Evolutionary conservation across 352 stramenopile species (phyloP).

Genomic region (Phytopythium helicoides): DNA sequence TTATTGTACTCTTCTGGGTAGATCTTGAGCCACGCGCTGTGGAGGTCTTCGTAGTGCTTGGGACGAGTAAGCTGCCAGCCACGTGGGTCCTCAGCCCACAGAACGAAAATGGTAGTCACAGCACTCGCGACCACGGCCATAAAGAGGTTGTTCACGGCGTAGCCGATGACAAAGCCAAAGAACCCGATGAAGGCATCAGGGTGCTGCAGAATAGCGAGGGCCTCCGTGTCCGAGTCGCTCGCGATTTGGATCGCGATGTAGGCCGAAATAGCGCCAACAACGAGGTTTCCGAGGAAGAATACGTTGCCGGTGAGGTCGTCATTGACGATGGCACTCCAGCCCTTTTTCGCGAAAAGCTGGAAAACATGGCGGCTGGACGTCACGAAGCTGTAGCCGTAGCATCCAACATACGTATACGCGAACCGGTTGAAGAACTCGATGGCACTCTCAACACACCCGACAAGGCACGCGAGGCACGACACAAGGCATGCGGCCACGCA

Average conservation of each 20-base stretch:
- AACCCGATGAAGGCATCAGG: slow-evolving; percentile 63
- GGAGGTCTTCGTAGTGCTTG: slow-evolving; percentile 64
- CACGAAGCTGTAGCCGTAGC: slow-evolving; percentile 86
- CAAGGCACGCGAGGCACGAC: slow-evolving; percentile 67
- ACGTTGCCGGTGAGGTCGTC: slow-evolving; percentile 85
- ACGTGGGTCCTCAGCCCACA: slow-evolving; percentile 79
- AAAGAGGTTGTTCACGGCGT: slow-evolving; percentile 63
- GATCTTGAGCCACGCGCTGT: slow-evolving; percentile 77
- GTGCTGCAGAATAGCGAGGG: slow-evolving; percentile 62
- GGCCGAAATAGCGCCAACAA: slow-evolving; percentile 63
- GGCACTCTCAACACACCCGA: slow-evolving; percentile 77
- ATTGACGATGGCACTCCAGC: slow-evolving; percentile 89
- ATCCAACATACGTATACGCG: slow-evolving; percentile 86
- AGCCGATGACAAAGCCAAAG: slow-evolving; percentile 74
- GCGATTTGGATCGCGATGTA: slow-evolving; percentile 62
- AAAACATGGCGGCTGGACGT: slow-evolving; percentile 74
- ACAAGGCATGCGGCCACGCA: slow-evolving; percentile 72
- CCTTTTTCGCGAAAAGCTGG: slow-evolving; percentile 74
- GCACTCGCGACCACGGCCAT: slow-evolving; percentile 78
- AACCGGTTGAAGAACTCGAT: slow-evolving; percentile 91
- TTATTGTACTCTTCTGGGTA: slow-evolving; percentile 86
- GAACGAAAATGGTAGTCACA: slow-evolving; percentile 81
- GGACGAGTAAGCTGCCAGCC: slow-evolving; percentile 73
- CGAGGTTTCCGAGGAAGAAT: slow-evolving; percentile 81
- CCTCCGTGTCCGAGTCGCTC: slow-evolving; percentile 41